These are phyloP conservation scores for Geotrichum siamense DNA, from an alignment of 1,139 yeast species.

Conservation along the genomic window DNA sequence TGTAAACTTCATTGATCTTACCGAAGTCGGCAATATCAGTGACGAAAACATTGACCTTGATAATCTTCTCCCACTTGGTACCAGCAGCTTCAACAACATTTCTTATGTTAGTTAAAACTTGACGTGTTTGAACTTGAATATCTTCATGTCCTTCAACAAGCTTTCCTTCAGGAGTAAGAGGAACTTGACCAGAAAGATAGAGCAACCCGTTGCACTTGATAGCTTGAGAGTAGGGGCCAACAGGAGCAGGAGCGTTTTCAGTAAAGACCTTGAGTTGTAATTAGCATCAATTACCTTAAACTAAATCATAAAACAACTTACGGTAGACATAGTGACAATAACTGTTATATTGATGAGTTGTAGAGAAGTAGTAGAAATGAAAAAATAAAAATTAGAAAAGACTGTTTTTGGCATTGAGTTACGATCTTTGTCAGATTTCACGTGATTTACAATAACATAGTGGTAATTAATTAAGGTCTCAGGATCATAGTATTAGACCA, in stretches of 20 bases:
- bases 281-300: no score
- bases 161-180: conserved; percentile 69
- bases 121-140: conserved; percentile 78
- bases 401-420: no score
- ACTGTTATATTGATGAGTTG: no score
- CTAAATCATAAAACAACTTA: no score
- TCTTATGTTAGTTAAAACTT: conserved; percentile 68
- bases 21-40: conserved; percentile 81
- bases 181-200: conserved; percentile 94
- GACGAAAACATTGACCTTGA: conserved; percentile 80
- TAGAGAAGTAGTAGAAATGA: no score
- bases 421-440: no score
- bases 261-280: conserved; percentile 39
- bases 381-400: no score
- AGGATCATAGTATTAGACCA: no score
- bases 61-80: conserved; percentile 72
- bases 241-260: conserved; percentile 85
- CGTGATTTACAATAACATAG: no score
- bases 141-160: conserved; percentile 58
- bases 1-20: conserved; percentile 76
- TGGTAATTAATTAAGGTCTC: no score
- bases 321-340: no score
- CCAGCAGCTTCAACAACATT: conserved; percentile 75
- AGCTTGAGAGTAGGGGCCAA: conserved; percentile 92
- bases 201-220: conserved; percentile 73